These are phyloP conservation scores for Fusarium sp. DNA, from an alignment of 2,329 filamentous ascomycete genomes.

Conservation along the genomic window DNA sequence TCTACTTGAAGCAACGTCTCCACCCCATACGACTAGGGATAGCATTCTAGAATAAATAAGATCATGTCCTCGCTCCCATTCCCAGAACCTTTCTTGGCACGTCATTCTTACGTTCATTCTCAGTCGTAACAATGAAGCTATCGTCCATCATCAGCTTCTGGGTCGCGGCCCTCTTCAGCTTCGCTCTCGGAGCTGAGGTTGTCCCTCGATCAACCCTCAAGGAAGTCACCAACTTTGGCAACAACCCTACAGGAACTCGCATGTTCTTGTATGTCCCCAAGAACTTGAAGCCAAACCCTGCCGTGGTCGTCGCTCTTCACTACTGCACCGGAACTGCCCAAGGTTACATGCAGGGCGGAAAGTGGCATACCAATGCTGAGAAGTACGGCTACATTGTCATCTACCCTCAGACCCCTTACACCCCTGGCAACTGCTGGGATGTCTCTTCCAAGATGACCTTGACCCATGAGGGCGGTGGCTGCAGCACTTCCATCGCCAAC, in stretches of 20 bases:
- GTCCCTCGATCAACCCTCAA: constrained; percentile 11
- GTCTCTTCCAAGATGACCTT: constrained; percentile 19
- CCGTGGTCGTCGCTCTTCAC: constrained; percentile 17
- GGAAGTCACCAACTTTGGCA: constrained; percentile 8
- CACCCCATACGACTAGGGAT: background rate
- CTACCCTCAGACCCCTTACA: constrained; percentile 21
- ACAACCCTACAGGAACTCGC: constrained; percentile 15
- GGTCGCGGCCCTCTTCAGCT: constrained; percentile 12
- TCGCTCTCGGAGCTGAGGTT: background rate
- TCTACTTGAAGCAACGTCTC: constrained; percentile 5
- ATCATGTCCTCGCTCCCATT: background rate
- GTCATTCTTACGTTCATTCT: background rate
- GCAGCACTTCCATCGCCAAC: constrained; percentile 17
- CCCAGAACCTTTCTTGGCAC: background rate
- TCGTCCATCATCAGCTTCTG: constrained; percentile 19
- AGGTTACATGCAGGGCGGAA: constrained; percentile 7
- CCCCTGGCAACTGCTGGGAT: constrained; percentile 15
- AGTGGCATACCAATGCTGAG: constrained; percentile 23
- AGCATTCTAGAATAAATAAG: background rate
- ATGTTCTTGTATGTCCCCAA: constrained; percentile 20
- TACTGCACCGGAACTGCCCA: constrained; percentile 6
- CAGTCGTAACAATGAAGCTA: constrained; percentile 9
- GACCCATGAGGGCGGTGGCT: constrained; percentile 11
- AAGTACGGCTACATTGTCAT: constrained; percentile 21
- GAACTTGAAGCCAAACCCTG: constrained; percentile 18